A percentile compares a stretch with the other conserved stretches of the same genome.
These are phyloP conservation scores for Penicillium glabrum DNA, from an alignment of 2,329 filamentous ascomycete species.

Conservation along the genomic window DNA sequence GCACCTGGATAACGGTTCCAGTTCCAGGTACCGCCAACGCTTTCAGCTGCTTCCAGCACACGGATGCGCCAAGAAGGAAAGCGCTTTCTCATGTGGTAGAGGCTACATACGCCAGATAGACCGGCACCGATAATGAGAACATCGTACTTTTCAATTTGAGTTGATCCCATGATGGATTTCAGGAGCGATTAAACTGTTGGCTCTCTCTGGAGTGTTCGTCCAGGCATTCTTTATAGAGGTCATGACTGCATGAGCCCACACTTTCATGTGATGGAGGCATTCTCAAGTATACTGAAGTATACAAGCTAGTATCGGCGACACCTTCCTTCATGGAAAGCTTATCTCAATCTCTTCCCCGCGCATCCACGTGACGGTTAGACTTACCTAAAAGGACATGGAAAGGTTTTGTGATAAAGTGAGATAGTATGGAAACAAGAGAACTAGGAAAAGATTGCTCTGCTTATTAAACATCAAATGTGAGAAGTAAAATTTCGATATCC, in stretches of 20 bases:
- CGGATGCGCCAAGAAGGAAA: constrained; percentile 13
- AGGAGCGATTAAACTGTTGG: background rate
- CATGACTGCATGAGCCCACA: background rate
- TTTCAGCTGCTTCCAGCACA: constrained; percentile 14
- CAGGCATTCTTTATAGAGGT: background rate
- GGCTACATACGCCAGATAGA: constrained; percentile 38
- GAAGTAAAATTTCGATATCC: too few relatives aligned
- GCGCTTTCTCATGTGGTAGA: constrained; percentile 13
- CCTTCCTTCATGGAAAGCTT: constrained; percentile 1
- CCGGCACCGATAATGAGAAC: constrained; percentile 50
- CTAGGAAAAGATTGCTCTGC: too few relatives aligned
- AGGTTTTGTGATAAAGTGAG: too few relatives aligned
- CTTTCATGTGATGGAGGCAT: background rate
- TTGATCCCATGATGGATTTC: constrained; percentile 7
- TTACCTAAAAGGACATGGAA: background rate
- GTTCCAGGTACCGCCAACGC: constrained; percentile 49
- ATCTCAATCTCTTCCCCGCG: background rate
- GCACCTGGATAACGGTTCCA: constrained; percentile 51
- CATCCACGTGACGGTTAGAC: constrained; percentile 5
- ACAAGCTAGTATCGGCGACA: constrained; percentile 3
- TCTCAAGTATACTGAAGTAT: background rate
- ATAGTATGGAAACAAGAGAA: too few relatives aligned
- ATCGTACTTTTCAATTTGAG: constrained; percentile 26
- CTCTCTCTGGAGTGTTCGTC: background rate
- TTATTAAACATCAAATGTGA: too few relatives aligned